phyloP scores from a whole-genome alignment of 768 basidiomycete genomes.

The Leccinum boreale region DNA sequence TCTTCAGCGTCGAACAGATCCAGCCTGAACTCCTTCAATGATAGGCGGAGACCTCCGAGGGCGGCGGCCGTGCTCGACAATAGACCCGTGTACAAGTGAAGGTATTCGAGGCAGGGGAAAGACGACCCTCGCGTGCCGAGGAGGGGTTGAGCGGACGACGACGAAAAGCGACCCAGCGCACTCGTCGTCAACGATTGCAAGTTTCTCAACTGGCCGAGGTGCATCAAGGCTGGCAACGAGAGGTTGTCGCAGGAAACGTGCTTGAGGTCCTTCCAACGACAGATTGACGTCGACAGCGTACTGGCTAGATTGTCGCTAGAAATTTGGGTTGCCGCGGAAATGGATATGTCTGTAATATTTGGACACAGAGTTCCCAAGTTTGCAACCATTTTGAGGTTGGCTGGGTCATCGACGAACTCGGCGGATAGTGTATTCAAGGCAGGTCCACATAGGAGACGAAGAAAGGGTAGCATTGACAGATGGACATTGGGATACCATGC shows the following conservation, averaged over 20 bases:
- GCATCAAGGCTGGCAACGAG: constrained; percentile 12
- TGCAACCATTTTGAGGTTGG: constrained; percentile 15
- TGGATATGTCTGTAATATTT: constrained; percentile 16
- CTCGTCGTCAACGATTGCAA: constrained; percentile 16
- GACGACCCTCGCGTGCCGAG: not conserved
- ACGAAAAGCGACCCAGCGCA: constrained; percentile 8
- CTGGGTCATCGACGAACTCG: constrained; percentile 17
- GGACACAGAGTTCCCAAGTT: constrained; percentile 15
- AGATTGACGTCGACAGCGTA: constrained; percentile 18
- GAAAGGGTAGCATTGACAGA: constrained; percentile 15
- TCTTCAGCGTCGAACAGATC: constrained; percentile 22
- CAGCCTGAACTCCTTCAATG: constrained; percentile 17
- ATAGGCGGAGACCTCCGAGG: constrained; percentile 6
- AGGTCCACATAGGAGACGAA: constrained; percentile 25
- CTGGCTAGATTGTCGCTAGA: constrained; percentile 6
- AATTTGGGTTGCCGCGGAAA: constrained; percentile 8
- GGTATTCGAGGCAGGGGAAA: constrained; percentile 13
- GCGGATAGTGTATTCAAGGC: constrained; percentile 15
- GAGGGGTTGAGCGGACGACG: constrained; percentile 6
- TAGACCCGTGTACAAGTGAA: constrained; percentile 18
- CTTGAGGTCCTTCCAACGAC: constrained; percentile 18
- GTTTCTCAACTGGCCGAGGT: constrained; percentile 12
- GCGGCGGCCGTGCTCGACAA: constrained; percentile 11
- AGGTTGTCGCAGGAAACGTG: constrained; percentile 23
- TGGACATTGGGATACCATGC: constrained; percentile 24